Percentiles rank a stretch among this genome's conserved stretches.
Conservation (phyloP, 2,329 filamentous ascomycete species). For the Aureobasidium sp. region DNA sequence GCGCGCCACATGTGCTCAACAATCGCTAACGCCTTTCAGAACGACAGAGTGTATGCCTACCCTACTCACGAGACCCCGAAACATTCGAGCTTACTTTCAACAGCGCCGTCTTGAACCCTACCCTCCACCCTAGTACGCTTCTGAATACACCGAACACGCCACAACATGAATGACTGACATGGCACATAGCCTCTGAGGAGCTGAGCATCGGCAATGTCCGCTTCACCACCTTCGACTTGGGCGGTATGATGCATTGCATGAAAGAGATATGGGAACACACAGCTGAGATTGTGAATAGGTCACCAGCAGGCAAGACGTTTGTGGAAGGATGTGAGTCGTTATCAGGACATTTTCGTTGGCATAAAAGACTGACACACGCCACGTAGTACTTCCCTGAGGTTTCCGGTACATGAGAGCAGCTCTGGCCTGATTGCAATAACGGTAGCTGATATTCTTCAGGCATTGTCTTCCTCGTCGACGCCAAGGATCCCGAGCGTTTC, state of each 20-base stretch:
- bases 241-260: conserved; percentile 46
- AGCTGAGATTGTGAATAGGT: conserved; percentile 12
- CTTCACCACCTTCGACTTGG: conserved; percentile 90
- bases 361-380: not conserved
- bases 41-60: conserved; percentile 62
- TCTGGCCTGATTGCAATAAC: not conserved
- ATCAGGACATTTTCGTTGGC: not conserved
- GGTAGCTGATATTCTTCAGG: conserved; percentile 41
- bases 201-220: conserved; percentile 72
- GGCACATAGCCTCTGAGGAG: conserved; percentile 70
- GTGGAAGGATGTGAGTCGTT: conserved; percentile 63
- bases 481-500: conserved; percentile 94
- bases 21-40: conserved; percentile 38
- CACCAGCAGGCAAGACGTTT: conserved; percentile 91
- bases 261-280: not conserved
- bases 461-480: conserved; percentile 96
- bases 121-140: conserved; percentile 76
- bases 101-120: conserved; percentile 74
- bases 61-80: not conserved
- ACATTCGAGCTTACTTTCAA: conserved; percentile 10
- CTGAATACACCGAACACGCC: not conserved
- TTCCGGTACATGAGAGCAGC: conserved; percentile 61
- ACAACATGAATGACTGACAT: conserved; percentile 2
- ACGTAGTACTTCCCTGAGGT: conserved; percentile 80
- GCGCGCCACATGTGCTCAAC: not conserved